phyloP scores from a whole-genome alignment of 345 rosid species.

The Citrus cavaleriei region DNA sequence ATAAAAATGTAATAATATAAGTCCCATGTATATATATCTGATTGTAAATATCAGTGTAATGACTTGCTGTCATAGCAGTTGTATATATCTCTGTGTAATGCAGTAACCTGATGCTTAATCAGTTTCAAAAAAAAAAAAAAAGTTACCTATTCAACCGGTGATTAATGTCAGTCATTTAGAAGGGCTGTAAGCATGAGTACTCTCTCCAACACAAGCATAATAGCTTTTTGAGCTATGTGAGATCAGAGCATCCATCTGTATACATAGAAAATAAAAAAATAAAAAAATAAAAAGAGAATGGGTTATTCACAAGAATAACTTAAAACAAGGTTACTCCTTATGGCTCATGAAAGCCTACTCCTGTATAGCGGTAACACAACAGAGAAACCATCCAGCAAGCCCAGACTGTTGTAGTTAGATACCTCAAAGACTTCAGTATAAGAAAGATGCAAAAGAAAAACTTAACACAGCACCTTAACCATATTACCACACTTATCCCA shows the following conservation, averaged over 20 bases:
- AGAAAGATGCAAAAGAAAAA: neutral
- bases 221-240: constrained; percentile 84
- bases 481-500: neutral
- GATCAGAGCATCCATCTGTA: constrained; percentile 91
- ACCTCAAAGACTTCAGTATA: neutral
- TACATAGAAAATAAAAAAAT: neutral
- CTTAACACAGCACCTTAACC: neutral
- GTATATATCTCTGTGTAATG: too few species aligned
- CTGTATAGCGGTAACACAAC: neutral
- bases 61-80: too few species aligned
- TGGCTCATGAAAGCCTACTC: neutral
- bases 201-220: constrained; percentile 98
- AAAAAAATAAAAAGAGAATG: neutral
- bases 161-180: constrained; percentile 53
- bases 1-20: too few species aligned
- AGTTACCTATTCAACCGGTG: constrained; percentile 77
- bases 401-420: neutral
- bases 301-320: neutral
- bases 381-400: neutral
- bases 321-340: neutral
- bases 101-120: too few species aligned
- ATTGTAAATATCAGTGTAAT: too few species aligned
- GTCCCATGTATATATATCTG: too few species aligned
- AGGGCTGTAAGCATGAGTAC: constrained; percentile 61
- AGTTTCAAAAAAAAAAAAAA: too few species aligned